phyloP scores from a whole-genome alignment of 139 green algal species.

The Medakamo hakoo region DNA sequence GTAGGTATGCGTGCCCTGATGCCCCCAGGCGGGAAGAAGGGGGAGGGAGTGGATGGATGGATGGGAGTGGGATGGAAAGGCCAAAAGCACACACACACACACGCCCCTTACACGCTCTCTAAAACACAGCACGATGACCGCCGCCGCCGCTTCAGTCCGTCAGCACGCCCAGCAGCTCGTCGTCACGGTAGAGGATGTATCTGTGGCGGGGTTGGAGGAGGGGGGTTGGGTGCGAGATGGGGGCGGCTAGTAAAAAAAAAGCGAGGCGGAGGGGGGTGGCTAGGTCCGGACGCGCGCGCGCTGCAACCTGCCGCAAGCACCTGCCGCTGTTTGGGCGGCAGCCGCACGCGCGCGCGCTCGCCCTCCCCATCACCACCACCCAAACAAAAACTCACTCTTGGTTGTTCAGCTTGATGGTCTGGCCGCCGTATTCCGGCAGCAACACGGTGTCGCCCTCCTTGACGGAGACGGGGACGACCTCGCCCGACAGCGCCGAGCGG shows the following conservation, averaged over 20 bases:
- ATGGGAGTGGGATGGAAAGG: not conserved
- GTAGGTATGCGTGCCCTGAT: too few relatives aligned
- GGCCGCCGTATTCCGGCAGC: conserved; percentile 91
- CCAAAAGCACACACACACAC: too few relatives aligned
- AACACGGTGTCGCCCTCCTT: conserved; percentile 92
- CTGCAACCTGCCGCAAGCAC: not conserved
- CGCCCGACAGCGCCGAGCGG: conserved; percentile 38
- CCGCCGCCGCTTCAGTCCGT: too few relatives aligned
- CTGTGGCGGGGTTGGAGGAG: conserved; percentile 3
- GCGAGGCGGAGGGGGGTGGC: not conserved
- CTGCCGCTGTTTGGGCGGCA: not conserved
- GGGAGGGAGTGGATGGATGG: too few relatives aligned
- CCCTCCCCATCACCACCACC: not conserved
- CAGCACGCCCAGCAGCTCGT: conserved; percentile 27
- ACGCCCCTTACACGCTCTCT: too few relatives aligned
- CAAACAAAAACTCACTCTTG: conserved; percentile 67
- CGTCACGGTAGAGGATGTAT: conserved; percentile 17
- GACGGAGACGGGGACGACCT: conserved; percentile 57
- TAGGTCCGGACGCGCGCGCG: not conserved
- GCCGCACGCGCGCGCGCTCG: not conserved
- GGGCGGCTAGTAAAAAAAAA: not conserved
- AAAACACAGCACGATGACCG: too few relatives aligned
- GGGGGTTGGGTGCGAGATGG: not conserved
- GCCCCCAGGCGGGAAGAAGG: too few relatives aligned
- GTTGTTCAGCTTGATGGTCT: conserved; percentile 73